A percentile compares a stretch with the other conserved stretches of the same genome.
Evolutionary conservation across 208 protist species (phyloP).

Genomic region (Herpetomonas samuelpessoai): DNA sequence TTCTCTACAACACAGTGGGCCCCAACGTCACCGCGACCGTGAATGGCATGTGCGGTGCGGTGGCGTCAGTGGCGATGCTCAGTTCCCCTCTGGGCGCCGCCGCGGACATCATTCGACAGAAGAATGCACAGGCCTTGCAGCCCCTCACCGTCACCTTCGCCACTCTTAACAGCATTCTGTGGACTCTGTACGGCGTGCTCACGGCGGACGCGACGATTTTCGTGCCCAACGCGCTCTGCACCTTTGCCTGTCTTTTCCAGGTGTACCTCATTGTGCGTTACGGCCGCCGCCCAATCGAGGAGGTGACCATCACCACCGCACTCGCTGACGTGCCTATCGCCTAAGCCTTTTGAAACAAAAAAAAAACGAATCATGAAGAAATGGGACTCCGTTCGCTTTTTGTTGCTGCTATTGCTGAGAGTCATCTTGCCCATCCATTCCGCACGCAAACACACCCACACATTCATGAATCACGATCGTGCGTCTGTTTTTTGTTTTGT

Average conservation of each 20-base stretch:
- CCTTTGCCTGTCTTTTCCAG: constrained; percentile 49
- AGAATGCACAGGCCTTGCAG: constrained; percentile 56
- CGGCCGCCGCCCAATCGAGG: constrained; percentile 25
- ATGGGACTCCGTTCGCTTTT: no score
- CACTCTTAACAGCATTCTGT: constrained; percentile 50
- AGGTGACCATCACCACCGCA: constrained; percentile 10
- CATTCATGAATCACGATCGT: no score
- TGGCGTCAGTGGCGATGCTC: constrained; percentile 57
- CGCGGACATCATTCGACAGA: constrained; percentile 49
- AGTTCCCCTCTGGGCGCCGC: constrained; percentile 58
- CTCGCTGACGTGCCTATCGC: constrained; percentile 23
- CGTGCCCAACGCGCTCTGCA: constrained; percentile 50
- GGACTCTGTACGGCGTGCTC: constrained; percentile 55
- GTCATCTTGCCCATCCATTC: no score
- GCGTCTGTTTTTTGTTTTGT: no score
- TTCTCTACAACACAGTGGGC: constrained; percentile 25
- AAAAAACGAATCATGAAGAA: neutral
- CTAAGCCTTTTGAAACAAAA: no score
- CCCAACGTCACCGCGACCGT: constrained; percentile 17
- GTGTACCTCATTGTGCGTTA: constrained; percentile 47
- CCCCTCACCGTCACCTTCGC: constrained; percentile 44
- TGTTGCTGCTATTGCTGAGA: no score
- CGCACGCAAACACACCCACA: no score
- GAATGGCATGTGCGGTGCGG: constrained; percentile 48
- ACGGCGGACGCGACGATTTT: constrained; percentile 37